These are phyloP conservation scores for Penicillium coprophilum DNA, from an alignment of 495 filamentous ascomycete genomes.

Conservation along the genomic window DNA sequence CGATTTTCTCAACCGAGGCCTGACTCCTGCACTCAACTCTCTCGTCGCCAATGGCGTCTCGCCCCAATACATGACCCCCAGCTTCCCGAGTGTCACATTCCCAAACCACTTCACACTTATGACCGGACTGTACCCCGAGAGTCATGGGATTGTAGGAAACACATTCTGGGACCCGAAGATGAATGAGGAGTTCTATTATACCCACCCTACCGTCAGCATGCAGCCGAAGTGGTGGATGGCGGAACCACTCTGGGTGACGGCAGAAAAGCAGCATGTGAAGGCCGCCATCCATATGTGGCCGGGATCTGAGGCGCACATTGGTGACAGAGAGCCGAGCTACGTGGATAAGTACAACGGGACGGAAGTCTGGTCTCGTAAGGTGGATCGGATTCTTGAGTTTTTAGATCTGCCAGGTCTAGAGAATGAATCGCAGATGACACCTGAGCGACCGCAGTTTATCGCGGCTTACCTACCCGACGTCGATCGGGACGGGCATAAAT, in stretches of 20 bases:
- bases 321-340: slow-evolving; percentile 65
- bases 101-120: slow-evolving; percentile 96
- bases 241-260: slow-evolving; percentile 91
- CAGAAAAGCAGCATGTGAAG: slow-evolving; percentile 71
- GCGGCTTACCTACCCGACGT: slow-evolving; percentile 93
- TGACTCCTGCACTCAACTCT: slow-evolving; percentile 78
- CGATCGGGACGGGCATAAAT: slow-evolving; percentile 80
- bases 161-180: slow-evolving; percentile 84
- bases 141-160: slow-evolving; percentile 91
- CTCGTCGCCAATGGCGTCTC: slow-evolving; percentile 84
- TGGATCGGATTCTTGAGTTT: slow-evolving; percentile 70
- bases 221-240: slow-evolving; percentile 90
- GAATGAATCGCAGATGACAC: slow-evolving; percentile 32
- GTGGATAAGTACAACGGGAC: slow-evolving; percentile 81
- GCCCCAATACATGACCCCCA: slow-evolving; percentile 85
- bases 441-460: slow-evolving; percentile 77
- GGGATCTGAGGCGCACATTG: slow-evolving; percentile 78
- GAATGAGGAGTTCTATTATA: slow-evolving; percentile 83
- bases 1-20: slow-evolving; percentile 78
- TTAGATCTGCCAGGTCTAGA: slow-evolving; percentile 77
- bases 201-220: slow-evolving; percentile 67
- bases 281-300: slow-evolving; percentile 98
- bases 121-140: slow-evolving; percentile 89
- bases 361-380: slow-evolving; percentile 71
- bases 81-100: slow-evolving; percentile 96